A percentile compares a stretch with the other conserved stretches of the same genome.
phyloP scores from a whole-genome alignment of 345 rosid species.

The Anastatica hierochuntica region DNA sequence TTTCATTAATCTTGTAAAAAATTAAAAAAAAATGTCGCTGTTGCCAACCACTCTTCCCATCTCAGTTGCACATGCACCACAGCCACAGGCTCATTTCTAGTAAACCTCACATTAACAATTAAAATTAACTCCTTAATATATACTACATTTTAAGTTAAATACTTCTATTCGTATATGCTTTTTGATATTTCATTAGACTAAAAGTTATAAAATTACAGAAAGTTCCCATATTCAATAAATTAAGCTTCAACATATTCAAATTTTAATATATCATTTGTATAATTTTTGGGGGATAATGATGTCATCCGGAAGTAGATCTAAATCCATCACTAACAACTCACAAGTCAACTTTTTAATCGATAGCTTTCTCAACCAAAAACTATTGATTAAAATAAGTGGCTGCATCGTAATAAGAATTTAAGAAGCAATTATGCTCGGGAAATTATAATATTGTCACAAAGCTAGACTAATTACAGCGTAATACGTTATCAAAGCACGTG shows the following conservation, averaged over 20 bases:
- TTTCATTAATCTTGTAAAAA: background rate
- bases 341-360: background rate
- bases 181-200: background rate
- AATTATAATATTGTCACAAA: too few species aligned
- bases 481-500: background rate
- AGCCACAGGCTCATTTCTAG: constrained; percentile 1
- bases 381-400: background rate
- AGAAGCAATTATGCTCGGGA: background rate
- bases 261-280: too few species aligned
- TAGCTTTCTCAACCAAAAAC: too few species aligned
- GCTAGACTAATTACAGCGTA: background rate
- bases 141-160: background rate
- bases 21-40: constrained; percentile 11
- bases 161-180: background rate
- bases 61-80: constrained; percentile 23
- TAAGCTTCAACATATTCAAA: background rate
- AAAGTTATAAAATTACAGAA: too few species aligned
- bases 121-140: background rate
- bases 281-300: background rate
- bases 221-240: too few species aligned
- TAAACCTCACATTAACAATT: background rate
- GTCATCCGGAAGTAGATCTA: background rate
- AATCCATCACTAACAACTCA: background rate
- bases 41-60: constrained; percentile 18
- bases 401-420: background rate